Conservation (phyloP, 371 early-diverging fungal species). For the Blyttiomyces sp. region DNA sequence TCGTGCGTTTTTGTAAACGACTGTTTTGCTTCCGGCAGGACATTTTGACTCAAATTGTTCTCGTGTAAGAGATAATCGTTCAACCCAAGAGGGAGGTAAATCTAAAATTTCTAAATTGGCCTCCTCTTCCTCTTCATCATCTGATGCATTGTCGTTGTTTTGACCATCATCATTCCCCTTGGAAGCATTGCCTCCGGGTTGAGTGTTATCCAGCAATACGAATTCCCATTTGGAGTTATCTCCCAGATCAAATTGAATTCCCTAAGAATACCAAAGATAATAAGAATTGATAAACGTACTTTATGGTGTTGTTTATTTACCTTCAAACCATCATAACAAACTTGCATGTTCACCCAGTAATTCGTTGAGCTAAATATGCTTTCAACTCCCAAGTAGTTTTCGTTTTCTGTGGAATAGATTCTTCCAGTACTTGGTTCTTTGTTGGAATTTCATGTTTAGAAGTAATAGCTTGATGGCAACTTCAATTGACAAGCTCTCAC, state of each 20-base stretch:
- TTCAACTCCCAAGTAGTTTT: constrained; percentile 52
- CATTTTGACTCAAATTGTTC: constrained; percentile 48
- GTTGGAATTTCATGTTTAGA: too few relatives aligned
- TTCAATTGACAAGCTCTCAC: constrained; percentile 10
- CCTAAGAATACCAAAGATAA: constrained; percentile 28
- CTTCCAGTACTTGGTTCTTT: constrained; percentile 49
- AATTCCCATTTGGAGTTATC: constrained; percentile 61
- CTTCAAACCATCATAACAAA: constrained; percentile 53
- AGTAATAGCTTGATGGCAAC: background rate
- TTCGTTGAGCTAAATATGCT: constrained; percentile 50
- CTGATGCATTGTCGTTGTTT: constrained; percentile 43
- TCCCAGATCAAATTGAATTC: constrained; percentile 54
- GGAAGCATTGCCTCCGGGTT: constrained; percentile 28
- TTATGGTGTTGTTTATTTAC: constrained; percentile 5
- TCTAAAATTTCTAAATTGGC: constrained; percentile 36
- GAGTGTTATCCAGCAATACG: constrained; percentile 48
- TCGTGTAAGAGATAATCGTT: constrained; percentile 27
- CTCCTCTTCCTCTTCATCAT: constrained; percentile 34
- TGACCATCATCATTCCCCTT: constrained; percentile 9
- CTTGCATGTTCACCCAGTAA: constrained; percentile 63
- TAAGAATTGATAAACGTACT: background rate
- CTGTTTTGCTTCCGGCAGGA: constrained; percentile 44
- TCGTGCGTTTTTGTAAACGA: constrained; percentile 41
- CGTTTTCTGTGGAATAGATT: constrained; percentile 42
- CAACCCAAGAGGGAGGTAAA: constrained; percentile 52